Conservation (phyloP, 2,329 filamentous ascomycete species). For the Calonectria naviculata region DNA sequence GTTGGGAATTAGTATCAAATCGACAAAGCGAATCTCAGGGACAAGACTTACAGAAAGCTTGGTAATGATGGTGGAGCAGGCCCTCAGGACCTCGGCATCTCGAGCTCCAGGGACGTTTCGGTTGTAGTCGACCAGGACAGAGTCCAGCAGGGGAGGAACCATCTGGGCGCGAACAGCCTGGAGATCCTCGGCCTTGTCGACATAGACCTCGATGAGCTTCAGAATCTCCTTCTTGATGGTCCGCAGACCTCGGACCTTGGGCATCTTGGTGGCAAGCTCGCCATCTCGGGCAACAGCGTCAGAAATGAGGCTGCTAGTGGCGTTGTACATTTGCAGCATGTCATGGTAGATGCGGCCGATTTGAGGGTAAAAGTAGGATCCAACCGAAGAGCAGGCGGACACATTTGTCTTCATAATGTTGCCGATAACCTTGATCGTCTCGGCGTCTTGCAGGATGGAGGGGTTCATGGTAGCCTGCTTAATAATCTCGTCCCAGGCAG, state of each 20-base stretch:
- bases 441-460: conserved; percentile 86
- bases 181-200: conserved; percentile 96
- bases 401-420: conserved; percentile 99
- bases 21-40: background rate
- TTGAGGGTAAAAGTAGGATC: conserved; percentile 97
- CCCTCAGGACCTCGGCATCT: conserved; percentile 95
- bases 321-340: conserved; percentile 99
- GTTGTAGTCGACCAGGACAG: conserved; percentile 95
- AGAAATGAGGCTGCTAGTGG: conserved; percentile 95
- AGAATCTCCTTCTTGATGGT: conserved; percentile 99
- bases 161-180: conserved; percentile 94
- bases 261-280: conserved; percentile 96
- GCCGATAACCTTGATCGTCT: conserved; percentile 98
- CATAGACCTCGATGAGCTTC: conserved; percentile 97
- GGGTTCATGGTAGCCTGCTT: conserved; percentile 86
- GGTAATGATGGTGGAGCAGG: conserved; percentile 97
- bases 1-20: conserved; percentile 18
- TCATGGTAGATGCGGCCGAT: conserved; percentile 98
- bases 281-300: conserved; percentile 89
- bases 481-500: conserved; percentile 96
- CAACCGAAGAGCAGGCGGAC: conserved; percentile 96
- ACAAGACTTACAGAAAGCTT: conserved; percentile 87
- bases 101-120: conserved; percentile 95
- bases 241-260: conserved; percentile 91
- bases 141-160: conserved; percentile 94